Evolutionary conservation across 225 moss, liverwort and hornwort genomes (phyloP).

Genomic region (Physcomitrellopsis africana): DNA sequence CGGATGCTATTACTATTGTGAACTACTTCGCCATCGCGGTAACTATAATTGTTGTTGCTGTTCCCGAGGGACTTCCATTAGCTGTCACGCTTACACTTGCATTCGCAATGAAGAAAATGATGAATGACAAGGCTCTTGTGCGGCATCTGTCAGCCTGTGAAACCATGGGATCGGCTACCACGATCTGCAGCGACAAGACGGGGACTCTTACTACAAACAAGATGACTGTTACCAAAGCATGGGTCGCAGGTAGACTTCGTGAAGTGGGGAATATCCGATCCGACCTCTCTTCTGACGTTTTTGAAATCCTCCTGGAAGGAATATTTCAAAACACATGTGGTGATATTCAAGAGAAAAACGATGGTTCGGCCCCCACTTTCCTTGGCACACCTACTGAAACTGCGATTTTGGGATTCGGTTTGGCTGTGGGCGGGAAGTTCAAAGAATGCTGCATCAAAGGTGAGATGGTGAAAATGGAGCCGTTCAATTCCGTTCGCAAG

Average conservation of each 20-base stretch:
- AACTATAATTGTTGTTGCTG: constrained; percentile 96
- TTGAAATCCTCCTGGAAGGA: constrained; percentile 55
- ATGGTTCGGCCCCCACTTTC: constrained; percentile 50
- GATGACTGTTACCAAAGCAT: constrained; percentile 84
- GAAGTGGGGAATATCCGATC: constrained; percentile 45
- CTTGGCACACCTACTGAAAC: constrained; percentile 91
- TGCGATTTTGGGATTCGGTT: constrained; percentile 73
- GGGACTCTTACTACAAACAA: constrained; percentile 91
- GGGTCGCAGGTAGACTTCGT: constrained; percentile 72
- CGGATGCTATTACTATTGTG: constrained; percentile 64
- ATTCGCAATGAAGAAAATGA: constrained; percentile 99
- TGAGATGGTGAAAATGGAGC: constrained; percentile 74
- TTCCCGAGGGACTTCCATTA: constrained; percentile 93
- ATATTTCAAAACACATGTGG: constrained; percentile 70
- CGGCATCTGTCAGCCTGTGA: constrained; percentile 94
- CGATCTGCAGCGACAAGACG: constrained; percentile 97
- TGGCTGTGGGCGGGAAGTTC: constrained; percentile 66
- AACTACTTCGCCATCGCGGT: constrained; percentile 89
- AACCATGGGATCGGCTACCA: constrained; percentile 96
- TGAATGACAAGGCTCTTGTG: constrained; percentile 87
- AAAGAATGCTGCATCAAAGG: constrained; percentile 35
- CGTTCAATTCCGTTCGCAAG: constrained; percentile 82
- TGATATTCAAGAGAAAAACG: constrained; percentile 58
- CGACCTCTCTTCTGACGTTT: constrained; percentile 38
- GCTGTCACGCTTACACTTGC: constrained; percentile 96